Percentiles rank a stretch among this genome's conserved stretches.
phyloP scores from a whole-genome alignment of 176 grass and related monocot genomes.

The Echinochloa phyllopogon region DNA sequence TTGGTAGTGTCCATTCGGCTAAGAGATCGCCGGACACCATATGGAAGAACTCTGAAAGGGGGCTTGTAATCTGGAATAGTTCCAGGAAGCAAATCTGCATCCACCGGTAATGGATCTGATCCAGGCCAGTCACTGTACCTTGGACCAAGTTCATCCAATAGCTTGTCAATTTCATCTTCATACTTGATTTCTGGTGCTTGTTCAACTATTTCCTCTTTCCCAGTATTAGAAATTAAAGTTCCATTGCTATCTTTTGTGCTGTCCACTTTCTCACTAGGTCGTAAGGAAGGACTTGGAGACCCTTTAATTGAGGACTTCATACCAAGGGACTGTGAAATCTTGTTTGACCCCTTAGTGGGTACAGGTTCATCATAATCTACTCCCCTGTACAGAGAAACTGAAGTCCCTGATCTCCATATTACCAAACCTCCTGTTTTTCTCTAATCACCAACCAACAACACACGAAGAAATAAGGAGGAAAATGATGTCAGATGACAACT shows the following conservation, averaged over 20 bases:
- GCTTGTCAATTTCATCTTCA: slow-evolving; percentile 83
- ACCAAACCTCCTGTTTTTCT: slow-evolving; percentile 97
- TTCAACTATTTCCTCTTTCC: slow-evolving; percentile 43
- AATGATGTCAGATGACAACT: slow-evolving; percentile 37
- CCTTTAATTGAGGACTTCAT: slow-evolving; percentile 44
- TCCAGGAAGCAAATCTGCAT: slow-evolving; percentile 86
- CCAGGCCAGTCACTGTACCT: slow-evolving; percentile 92
- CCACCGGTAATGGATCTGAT: slow-evolving; percentile 73
- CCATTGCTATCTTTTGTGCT: slow-evolving; percentile 27
- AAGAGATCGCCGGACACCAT: slow-evolving; percentile 69
- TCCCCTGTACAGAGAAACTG: slow-evolving; percentile 87
- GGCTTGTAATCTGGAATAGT: slow-evolving; percentile 71
- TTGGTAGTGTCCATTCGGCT: slow-evolving; percentile 69
- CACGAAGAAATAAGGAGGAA: slow-evolving; percentile 17
- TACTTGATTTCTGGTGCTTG: slow-evolving; percentile 67
- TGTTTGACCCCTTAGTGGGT: slow-evolving; percentile 45
- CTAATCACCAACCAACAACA: slow-evolving; percentile 44
- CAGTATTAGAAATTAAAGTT: slow-evolving; percentile 36
- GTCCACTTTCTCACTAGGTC: slow-evolving; percentile 15
- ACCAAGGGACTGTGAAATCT: slow-evolving; percentile 43
- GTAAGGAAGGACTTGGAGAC: slow-evolving; percentile 26
- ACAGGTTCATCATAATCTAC: slow-evolving; percentile 64
- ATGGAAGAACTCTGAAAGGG: slow-evolving; percentile 87
- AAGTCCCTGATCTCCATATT: slow-evolving; percentile 96
- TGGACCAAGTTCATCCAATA: slow-evolving; percentile 84